phyloP scores from a whole-genome alignment of 805 yeast species.

The Candida tammaniensis region DNA sequence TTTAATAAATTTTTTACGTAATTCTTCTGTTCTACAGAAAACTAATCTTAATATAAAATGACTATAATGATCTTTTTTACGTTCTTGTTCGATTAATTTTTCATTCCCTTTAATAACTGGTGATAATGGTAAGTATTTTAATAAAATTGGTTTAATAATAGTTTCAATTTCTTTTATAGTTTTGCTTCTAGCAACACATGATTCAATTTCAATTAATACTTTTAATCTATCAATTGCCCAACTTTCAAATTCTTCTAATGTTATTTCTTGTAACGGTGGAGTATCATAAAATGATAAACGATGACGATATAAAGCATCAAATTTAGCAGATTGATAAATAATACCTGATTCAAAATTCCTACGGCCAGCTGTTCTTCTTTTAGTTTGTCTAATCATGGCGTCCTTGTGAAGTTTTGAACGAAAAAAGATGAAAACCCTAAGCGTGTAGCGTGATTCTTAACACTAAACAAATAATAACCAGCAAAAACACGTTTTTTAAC shows the following conservation, averaged over 20 bases:
- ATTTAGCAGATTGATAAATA: conserved; percentile 24
- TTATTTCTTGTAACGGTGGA: conserved; percentile 84
- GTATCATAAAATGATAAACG: conserved; percentile 70
- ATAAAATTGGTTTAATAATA: conserved; percentile 62
- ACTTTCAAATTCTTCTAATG: conserved; percentile 86
- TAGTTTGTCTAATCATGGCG: conserved; percentile 78
- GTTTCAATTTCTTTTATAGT: conserved; percentile 62
- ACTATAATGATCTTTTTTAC: conserved; percentile 87
- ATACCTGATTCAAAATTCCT: conserved; percentile 53
- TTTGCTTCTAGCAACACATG: conserved; percentile 64
- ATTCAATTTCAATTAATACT: conserved; percentile 80
- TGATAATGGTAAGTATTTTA: conserved; percentile 62
- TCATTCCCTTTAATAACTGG: conserved; percentile 27
- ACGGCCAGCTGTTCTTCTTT: conserved; percentile 72
- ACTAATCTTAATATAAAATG: conserved; percentile 87
- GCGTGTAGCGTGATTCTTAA: too few relatives aligned
- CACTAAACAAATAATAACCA: too few relatives aligned
- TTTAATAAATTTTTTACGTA: conserved; percentile 72
- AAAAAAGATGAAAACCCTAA: too few relatives aligned
- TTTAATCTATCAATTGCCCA: conserved; percentile 95
- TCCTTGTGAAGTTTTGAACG: too few relatives aligned
- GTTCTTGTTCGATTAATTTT: conserved; percentile 48
- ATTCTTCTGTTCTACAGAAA: conserved; percentile 82
- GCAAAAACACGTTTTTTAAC: too few relatives aligned
- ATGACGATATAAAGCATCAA: conserved; percentile 40